Evolutionary conservation across 2,329 filamentous ascomycete species (phyloP), one percentile per base, ranked within the genome.

Genomic region (Alternaria triticina): DNA sequence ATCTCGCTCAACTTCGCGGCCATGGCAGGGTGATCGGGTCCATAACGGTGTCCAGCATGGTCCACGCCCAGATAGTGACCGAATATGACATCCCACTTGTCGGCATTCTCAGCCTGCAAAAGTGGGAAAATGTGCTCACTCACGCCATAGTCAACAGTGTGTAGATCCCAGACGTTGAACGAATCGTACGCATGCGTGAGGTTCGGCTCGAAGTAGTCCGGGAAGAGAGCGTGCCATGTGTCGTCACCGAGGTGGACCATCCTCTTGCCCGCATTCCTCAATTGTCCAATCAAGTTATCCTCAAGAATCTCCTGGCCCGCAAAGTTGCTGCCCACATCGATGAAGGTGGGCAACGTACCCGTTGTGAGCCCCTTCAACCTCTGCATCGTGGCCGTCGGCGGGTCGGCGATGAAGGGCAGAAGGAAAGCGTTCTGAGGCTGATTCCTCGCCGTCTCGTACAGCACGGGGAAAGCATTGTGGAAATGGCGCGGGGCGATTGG

Each of bases 161-260:
- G 94, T 72, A 99, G 81, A 79, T 99, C 96, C 93, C 94, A 97
- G 7, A 98, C 96, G 75, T 98, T 97, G 83, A 99, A 97, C 65
- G 95, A 98, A 78, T 98, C 95, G 79, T 97, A 99, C 0, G 96
- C 89, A 71, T 86, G 88, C 70, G 94, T 97, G 60, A 97, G 88
- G 60, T 95, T 91, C 9, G 89, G 83, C 78, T 97, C 90, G 74
- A 99, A 99, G 79, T 96, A 94, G n/a, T 87, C 92, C 0, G 96
- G 96, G 77, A 98, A 99, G 15, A 99, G 84, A 46, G 93, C 87
- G 69, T 94, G 92, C 96, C 96, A 99, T 5, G 96, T 99, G 81
- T 99, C 95, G 78, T 99, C 96, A n/a, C 96, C 96, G 40, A 99
- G 83, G 74, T 99, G 96, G 6, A 94, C 96, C 70, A 99, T 88